Evolutionary conservation across 495 filamentous ascomycete species (phyloP), one percentile per base, ranked within the genome.

Genomic region (Cryomyces antarcticus): DNA sequence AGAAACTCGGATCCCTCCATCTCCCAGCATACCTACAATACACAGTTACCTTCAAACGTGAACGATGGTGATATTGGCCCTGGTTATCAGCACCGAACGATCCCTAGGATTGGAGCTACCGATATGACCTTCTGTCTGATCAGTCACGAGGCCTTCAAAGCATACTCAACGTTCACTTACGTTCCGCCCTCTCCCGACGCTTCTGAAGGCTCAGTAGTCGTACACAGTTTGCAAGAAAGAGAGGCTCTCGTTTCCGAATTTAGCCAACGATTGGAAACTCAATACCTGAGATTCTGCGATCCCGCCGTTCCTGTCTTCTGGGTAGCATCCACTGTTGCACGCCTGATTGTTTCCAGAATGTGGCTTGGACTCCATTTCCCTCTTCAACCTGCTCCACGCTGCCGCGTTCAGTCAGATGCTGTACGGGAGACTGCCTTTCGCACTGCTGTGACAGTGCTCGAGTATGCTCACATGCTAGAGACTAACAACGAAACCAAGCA

Each of bases 41-140:
- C 49, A 6, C 44, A 47, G 28, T 30, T 39, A 35, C 51, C 51
- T 1, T 28, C 46, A 11, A 56, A 56, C 37, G 9, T 55, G 27
- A 50, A 55, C 38, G 52, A 55, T 30, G 33, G 30, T 29, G 52
- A 55, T 36, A 24, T 55, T 10, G 42, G 37, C 10, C 50, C 50
- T 7, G 24, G 31, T 9, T 10, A 7, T n/a, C 10, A 2, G 2
- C 34, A 53, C 0, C 5, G 44, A 27, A 44, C 46, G 7, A n/a
- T 34, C 6, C 41, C 30, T 11, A 10, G 28, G 4, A 10, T 30
- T 13, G 42, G 5, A n/a, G 37, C 28, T 10, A 49, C 50, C 10
- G 50, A 52, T 24, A 47, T 50, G 40, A n/a, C 37, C 12, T 50
- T 47, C 35, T 49, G 49, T 11, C 30, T 42, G 7, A 42, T 42